Evolutionary conservation across 1,139 yeast genomes (phyloP).

Genomic region (Pichia sp.): DNA sequence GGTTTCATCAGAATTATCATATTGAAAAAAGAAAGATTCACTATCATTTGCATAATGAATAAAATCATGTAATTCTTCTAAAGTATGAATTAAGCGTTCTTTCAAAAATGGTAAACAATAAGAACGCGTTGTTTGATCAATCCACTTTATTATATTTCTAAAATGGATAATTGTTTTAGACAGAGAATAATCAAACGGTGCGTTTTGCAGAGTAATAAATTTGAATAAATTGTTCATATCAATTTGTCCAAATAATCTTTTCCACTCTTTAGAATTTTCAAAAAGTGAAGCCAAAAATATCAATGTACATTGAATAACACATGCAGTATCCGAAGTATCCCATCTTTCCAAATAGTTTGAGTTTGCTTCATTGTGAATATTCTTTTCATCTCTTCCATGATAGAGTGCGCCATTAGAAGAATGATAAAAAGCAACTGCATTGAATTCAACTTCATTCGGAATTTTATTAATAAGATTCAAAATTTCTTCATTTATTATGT

Average conservation of each 20-base stretch:
- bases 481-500: constrained; percentile 48
- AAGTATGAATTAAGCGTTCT: constrained; percentile 31
- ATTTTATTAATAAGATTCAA: constrained; percentile 42
- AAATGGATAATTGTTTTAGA: constrained; percentile 51
- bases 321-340: constrained; percentile 43
- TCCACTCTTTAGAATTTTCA: constrained; percentile 48
- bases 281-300: constrained; percentile 43
- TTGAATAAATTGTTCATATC: constrained; percentile 41
- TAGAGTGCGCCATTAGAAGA: constrained; percentile 42
- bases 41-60: constrained; percentile 25
- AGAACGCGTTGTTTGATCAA: constrained; percentile 51
- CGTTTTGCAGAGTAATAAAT: constrained; percentile 39
- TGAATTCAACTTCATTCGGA: constrained; percentile 37
- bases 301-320: constrained; percentile 42
- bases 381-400: constrained; percentile 34
- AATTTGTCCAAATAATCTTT: constrained; percentile 37
- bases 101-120: constrained; percentile 38
- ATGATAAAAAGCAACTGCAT: constrained; percentile 38
- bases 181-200: constrained; percentile 55
- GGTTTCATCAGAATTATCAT: constrained; percentile 22
- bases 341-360: constrained; percentile 41
- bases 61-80: constrained; percentile 34
- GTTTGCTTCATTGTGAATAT: constrained; percentile 33
- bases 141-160: constrained; percentile 46
- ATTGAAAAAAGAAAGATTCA: constrained; percentile 33